Evolutionary conservation across 495 filamentous ascomycete species (phyloP), one percentile per base, ranked within the genome.

Genomic region (Glarea lozoyensis): DNA sequence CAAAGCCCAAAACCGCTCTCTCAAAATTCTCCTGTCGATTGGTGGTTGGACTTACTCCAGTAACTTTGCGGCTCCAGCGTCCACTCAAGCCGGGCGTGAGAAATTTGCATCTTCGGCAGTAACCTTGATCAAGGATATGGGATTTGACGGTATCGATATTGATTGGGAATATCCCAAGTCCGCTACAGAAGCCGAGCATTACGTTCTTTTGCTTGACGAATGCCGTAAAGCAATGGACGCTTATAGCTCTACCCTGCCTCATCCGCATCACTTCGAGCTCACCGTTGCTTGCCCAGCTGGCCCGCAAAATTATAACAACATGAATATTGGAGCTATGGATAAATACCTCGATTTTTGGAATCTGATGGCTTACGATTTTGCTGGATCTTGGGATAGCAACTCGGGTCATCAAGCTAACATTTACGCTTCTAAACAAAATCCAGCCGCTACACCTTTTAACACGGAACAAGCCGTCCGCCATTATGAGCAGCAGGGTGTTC

Each of bases 11-110:
- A 81, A 97, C 62, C 79, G 92, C 41, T 81, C 93, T 58, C 67
- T 98, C 34, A 96, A 97, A 63, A 72, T 94, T 4, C 71, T 97
- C 9, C 77, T 99, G 10, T 93, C 86, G 35, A 92, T 99, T 49
- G 92, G 92, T 46, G 92, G 92, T 21, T 97, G 93, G 92, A 94
- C 89, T 0, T 97, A 96, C 60, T 86, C 84, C 39, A 61, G 75
- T 56, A 93, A 95, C 62, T 95, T 99, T 59, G 70, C 76, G 15
- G 70, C 69, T 29, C 85, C 88, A 0, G 76, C 84, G 3, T 80
- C 76, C 1, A 83, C 78, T 0, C 64, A 68, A 0, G 57, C 65
- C n/a, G 84, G 76, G 17, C 71, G 75, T 27, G 61, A 65, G n/a
- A 72, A 42, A 1, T 93, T 94, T 64, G 88, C 85, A 10, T 59